Evolutionary conservation across 257 asterid genomes (phyloP), one percentile per base, ranked within the genome.

Genomic region (Marsdenia floribunda): DNA sequence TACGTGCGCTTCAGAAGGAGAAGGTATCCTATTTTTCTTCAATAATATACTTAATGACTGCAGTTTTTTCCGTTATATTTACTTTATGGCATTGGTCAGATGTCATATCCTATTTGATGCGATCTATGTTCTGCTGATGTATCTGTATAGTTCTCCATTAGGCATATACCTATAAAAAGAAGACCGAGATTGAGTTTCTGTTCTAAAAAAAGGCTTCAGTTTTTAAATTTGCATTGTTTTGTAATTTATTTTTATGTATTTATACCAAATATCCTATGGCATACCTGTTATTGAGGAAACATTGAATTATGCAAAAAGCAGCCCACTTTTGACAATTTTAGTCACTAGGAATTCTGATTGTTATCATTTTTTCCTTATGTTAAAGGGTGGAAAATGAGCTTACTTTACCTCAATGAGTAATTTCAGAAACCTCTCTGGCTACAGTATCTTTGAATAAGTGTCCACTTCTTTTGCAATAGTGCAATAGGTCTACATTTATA

Each of bases 1-100:
- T 94, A 61, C 88, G 82, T 70, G 79, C 88, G 50, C 89, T 94
- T 47, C 97, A 94, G 82, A 94, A 87, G 80, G 99, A 90, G 79
- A 94, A 90, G 98, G 99, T 94, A 82, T 77, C 77, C 22, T 21
- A 6, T 29, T 46, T 77, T 18, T 42, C 58, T 66, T 26, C 33
- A 35, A 0, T 61, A 52, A 19, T 68, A 40, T 40, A 46, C 69
- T 73, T 47, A 7, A 22, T 54, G 18, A 19, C 75, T 54, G 24
- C 47, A 54, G 50, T 9, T 2, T 54, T 68, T 29, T 3, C 18
- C 6, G 0, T 29, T n/a, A 26, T 29, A 29, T 61, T 2, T 61
- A 29, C 26, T 11, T 44, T 69, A 19, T 75, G 58, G 3, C 40
- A 14, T 63, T 5, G 16, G 24, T 19, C 29, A 33, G 46, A 59